A percentile compares a stretch with the other conserved stretches of the same genome.
Conservation (phyloP, 257 asterid species). For the Jacaranda mimosifolia region DNA sequence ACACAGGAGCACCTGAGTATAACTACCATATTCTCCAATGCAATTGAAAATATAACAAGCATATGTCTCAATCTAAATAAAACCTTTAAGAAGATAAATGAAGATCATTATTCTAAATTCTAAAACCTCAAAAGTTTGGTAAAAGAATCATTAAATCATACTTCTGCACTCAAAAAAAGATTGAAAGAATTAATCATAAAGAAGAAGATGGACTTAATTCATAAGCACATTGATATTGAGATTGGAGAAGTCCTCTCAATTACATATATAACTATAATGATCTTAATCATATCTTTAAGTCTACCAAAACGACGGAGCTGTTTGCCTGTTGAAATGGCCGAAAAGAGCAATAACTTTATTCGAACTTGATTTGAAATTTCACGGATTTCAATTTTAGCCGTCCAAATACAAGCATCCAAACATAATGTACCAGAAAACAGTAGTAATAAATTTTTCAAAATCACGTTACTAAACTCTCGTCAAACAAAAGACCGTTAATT, state of each 20-base stretch:
- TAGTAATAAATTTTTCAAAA: slow-evolving; percentile 13
- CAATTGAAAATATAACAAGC: background rate
- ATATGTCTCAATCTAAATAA: background rate
- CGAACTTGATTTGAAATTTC: slow-evolving; percentile 3
- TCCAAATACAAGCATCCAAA: slow-evolving; percentile 26
- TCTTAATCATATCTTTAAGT: background rate
- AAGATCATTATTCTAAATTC: slow-evolving; percentile 15
- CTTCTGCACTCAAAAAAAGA: background rate
- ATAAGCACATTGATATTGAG: background rate
- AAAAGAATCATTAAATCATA: background rate
- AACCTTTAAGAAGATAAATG: background rate
- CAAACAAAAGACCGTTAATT: slow-evolving; percentile 6
- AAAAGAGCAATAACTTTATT: background rate
- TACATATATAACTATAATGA: background rate
- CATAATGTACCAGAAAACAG: slow-evolving; percentile 15
- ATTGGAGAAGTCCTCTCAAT: slow-evolving; percentile 23
- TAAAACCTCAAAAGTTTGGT: background rate
- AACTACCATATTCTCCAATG: background rate
- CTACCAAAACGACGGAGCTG: background rate
- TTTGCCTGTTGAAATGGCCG: background rate
- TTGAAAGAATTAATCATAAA: slow-evolving; percentile 7
- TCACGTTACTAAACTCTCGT: slow-evolving; percentile 17
- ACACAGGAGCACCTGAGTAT: slow-evolving; percentile 15
- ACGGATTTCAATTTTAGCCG: slow-evolving; percentile 23
- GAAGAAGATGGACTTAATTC: background rate